Evolutionary conservation across 768 basidiomycete species (phyloP), one percentile per base, ranked within the genome.

Genomic region (Termitomyces sp.): DNA sequence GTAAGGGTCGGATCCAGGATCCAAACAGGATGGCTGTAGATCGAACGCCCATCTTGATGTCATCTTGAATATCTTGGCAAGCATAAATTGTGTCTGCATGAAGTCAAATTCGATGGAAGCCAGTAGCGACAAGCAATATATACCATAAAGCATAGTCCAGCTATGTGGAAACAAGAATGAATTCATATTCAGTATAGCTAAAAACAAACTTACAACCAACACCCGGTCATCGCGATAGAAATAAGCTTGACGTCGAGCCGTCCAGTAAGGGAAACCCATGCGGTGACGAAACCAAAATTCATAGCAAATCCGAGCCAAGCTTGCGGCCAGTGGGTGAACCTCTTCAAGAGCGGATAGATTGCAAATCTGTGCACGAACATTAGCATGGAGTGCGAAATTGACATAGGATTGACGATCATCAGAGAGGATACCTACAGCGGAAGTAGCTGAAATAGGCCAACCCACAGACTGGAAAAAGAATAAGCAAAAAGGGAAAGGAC

Each of bases 21-120:
- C 86, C 88, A 68, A 89, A 90, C 14, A 89, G 78, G 48, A 92
- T 81, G 0, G 91, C 90, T 31, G 88, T 92, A 7, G 89, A 92
- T 62, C 86, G 84, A 45, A 92, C 84, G n/a, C 87, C 88, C 59
- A 83, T 85, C 55, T 83, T 80, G 45, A 86, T 71, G 71, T 92
- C 91, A 74, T 92, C 91, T 59, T 79, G 72, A 59, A 87, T 86
- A 71, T 93, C 91, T 76, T 91, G 84, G 70, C 88, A 91, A 17
- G 88, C 90, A 69, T 93, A 92, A 62, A 70, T 67, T n/a, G 68
- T 68, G 51, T 65, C 69, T 70, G 49, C 12, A 4, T 25, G 14
- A 49, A 7, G 40, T 25, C 47, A 37, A 15, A 60, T 56, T 29
- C 7, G 20, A 31, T 12, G n/a, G 3, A 53, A 59, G 9, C 20